Evolutionary conservation across 257 asterid genomes (phyloP), one percentile per base, ranked within the genome.

Genomic region (Lantana camara): DNA sequence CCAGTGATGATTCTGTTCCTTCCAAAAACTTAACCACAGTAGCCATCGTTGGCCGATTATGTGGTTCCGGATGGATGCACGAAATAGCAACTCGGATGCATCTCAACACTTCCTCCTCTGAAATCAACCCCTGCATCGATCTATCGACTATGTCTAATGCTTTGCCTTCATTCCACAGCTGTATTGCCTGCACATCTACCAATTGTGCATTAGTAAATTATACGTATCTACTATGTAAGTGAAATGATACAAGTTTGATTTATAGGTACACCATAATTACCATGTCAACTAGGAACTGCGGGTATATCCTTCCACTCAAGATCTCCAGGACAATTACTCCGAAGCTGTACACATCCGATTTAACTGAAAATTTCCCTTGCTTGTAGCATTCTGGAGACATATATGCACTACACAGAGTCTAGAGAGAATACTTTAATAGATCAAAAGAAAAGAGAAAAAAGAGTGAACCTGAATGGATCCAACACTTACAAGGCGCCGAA

Each of bases 341-440:
- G 17, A 74, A 48, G 65, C 68, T 68, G 16, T 48, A 74, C 42
- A 74, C 67, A 32, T 68, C 75, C 4, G 30, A 3, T 47, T 53
- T 55, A 9, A 16, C 41, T 15, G 79, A 68, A 38, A 27, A 5
- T 12, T 5, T 12, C 22, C 71, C 63, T 1, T 12, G 0, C 9
- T 0, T 0, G 10, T 0, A 0, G 30, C 41, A 63, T 5, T 68
- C 68, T 38, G 75, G 79, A 13, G 63, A 0, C 1, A 55, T n/a
- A 70, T 63, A 47, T 13, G 35, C 46, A 0, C 75, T 70, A 69
- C 46, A 48, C 5, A 54, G 27, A 44, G n/a, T n/a, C 38, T 54
- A 29, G 4, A 15, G 23, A 3, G 5, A 12, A 50, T 19, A 5
- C 37, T 27, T 48, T 68, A 58, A 5, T 0, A n/a, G 11, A 22